phyloP scores from a whole-genome alignment of 139 green algal species.

The Volvox reticuliferus region DNA sequence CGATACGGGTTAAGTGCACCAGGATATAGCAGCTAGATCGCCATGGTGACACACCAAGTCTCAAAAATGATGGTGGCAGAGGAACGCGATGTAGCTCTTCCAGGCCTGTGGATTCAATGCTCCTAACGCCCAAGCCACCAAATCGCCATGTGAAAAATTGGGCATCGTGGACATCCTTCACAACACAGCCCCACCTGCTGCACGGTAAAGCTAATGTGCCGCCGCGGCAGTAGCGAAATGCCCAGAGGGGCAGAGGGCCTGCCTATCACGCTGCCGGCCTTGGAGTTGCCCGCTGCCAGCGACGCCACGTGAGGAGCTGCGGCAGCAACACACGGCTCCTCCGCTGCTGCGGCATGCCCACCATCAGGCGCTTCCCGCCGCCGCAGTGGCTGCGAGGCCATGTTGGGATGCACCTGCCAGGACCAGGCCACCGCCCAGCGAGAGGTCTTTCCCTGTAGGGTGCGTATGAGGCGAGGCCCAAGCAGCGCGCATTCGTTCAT shows the following conservation, averaged over 20 bases:
- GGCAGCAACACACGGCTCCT: background rate
- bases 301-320: background rate
- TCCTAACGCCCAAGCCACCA: too few species aligned
- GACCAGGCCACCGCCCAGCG: slow-evolving; percentile 94
- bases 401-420: slow-evolving; percentile 70
- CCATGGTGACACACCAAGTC: too few species aligned
- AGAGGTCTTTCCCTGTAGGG: slow-evolving; percentile 82
- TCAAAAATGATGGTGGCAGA: too few species aligned
- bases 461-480: too few species aligned
- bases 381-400: slow-evolving; percentile 66
- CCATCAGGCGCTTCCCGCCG: background rate
- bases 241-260: background rate
- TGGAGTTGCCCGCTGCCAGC: background rate
- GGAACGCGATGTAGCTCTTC: too few species aligned
- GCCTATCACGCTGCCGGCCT: background rate
- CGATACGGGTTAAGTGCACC: too few species aligned
- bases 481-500: too few species aligned
- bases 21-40: too few species aligned
- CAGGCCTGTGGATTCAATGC: too few species aligned
- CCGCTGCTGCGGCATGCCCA: background rate
- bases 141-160: too few species aligned
- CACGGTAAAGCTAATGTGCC: slow-evolving; percentile 40
- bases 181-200: background rate
- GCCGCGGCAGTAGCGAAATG: background rate
- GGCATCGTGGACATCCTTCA: background rate